Conservation (phyloP, 2,329 filamentous ascomycete genomes). For the Cladophialophora immunda region DNA sequence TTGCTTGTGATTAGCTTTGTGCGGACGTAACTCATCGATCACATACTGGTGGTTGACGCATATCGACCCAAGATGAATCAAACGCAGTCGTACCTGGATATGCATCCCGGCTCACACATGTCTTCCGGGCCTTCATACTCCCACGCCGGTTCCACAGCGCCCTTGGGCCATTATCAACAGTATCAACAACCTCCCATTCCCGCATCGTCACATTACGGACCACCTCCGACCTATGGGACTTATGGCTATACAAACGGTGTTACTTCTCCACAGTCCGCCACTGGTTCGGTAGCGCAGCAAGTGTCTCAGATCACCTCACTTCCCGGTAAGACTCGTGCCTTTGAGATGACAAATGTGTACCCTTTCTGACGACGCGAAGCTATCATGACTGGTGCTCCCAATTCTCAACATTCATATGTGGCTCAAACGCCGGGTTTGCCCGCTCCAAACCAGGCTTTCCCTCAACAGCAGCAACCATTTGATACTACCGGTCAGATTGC, state of each 20-base stretch:
- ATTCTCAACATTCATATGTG: slow-evolving; percentile 36
- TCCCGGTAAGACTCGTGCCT: slow-evolving; percentile 52
- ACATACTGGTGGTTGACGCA: slow-evolving; percentile 12
- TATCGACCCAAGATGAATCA: slow-evolving; percentile 75
- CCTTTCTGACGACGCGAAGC: slow-evolving; percentile 43
- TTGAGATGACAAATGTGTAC: neutral
- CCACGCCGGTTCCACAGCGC: slow-evolving; percentile 77
- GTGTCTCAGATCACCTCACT: slow-evolving; percentile 76
- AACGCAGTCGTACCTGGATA: slow-evolving; percentile 83
- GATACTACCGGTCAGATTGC: slow-evolving; percentile 93
- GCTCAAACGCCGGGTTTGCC: slow-evolving; percentile 34
- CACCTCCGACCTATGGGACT: slow-evolving; percentile 67
- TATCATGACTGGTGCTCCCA: slow-evolving; percentile 46
- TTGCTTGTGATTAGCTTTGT: slow-evolving; percentile 27
- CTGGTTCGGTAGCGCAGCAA: slow-evolving; percentile 72
- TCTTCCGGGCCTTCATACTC: slow-evolving; percentile 78
- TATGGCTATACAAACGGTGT: slow-evolving; percentile 82
- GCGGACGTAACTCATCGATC: slow-evolving; percentile 26
- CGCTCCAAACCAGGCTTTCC: slow-evolving; percentile 50
- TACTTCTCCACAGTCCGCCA: slow-evolving; percentile 77
- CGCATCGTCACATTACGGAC: slow-evolving; percentile 73
- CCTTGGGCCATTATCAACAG: slow-evolving; percentile 78
- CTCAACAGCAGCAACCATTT: slow-evolving; percentile 65
- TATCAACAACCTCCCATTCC: slow-evolving; percentile 77
- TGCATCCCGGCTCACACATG: slow-evolving; percentile 74